phyloP scores from a whole-genome alignment of 768 basidiomycete species.

The Obba rivulosa region DNA sequence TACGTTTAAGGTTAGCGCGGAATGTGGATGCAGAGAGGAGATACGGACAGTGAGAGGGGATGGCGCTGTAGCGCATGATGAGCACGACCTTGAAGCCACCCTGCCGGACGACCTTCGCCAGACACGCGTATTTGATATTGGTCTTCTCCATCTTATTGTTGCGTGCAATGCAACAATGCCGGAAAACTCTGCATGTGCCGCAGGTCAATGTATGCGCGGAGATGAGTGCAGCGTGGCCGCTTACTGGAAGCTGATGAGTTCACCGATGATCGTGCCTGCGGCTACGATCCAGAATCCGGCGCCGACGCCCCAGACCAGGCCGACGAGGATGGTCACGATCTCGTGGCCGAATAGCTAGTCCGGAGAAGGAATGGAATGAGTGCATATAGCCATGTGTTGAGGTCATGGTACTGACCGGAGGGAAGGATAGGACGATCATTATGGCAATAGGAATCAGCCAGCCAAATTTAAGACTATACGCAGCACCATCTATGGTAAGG shows the following conservation, averaged over 20 bases:
- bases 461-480: constrained; percentile 21
- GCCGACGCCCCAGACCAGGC: constrained; percentile 87
- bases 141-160: constrained; percentile 56
- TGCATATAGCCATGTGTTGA: neutral
- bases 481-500: neutral
- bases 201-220: neutral
- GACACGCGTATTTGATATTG: constrained; percentile 39
- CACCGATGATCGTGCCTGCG: constrained; percentile 77
- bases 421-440: constrained; percentile 35
- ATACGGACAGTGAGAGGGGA: constrained; percentile 75
- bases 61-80: constrained; percentile 69
- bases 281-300: constrained; percentile 81
- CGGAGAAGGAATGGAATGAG: neutral
- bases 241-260: constrained; percentile 81
- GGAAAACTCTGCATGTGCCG: constrained; percentile 75
- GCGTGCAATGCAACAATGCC: constrained; percentile 68
- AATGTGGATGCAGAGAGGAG: neutral
- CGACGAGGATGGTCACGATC: constrained; percentile 81
- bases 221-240: constrained; percentile 15
- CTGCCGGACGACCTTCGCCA: constrained; percentile 61
- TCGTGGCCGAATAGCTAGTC: constrained; percentile 83
- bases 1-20: neutral
- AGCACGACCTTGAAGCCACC: constrained; percentile 83
- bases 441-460: constrained; percentile 39
- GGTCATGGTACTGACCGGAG: constrained; percentile 23